Conservation (phyloP, 352 stramenopile species). For the Phytophthora pinifolia region DNA sequence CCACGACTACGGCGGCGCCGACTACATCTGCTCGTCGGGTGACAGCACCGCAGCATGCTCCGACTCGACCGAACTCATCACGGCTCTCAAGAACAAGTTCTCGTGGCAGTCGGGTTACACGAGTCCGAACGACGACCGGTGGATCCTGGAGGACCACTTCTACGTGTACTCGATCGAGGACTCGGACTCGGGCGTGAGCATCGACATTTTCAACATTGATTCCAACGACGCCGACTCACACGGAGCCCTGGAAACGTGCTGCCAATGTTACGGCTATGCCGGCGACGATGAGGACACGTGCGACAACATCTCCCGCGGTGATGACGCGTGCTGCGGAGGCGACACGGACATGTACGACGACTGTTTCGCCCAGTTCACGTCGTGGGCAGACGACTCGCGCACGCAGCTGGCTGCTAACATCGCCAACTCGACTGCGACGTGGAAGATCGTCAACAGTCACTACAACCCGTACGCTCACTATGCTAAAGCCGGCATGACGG, state of each 20-base stretch:
- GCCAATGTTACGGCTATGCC: conserved; percentile 60
- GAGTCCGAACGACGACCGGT: conserved; percentile 54
- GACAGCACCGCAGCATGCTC: conserved; percentile 31
- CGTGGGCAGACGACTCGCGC: conserved; percentile 48
- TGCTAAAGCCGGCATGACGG: conserved; percentile 21
- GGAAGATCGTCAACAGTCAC: conserved; percentile 71
- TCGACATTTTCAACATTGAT: conserved; percentile 67
- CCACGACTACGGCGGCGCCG: conserved; percentile 65
- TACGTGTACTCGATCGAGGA: conserved; percentile 54
- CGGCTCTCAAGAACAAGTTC: conserved; percentile 44
- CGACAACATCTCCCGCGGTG: conserved; percentile 42
- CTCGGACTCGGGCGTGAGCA: conserved; percentile 36
- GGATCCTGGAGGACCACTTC: conserved; percentile 54
- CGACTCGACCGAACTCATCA: conserved; percentile 23
- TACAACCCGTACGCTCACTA: conserved; percentile 61
- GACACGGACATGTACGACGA: conserved; percentile 47
- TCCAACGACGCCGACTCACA: conserved; percentile 56
- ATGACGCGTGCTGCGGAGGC: conserved; percentile 40
- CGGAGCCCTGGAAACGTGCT: conserved; percentile 49
- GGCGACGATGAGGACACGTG: conserved; percentile 41
- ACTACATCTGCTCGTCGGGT: conserved; percentile 51
- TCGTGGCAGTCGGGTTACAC: conserved; percentile 46
- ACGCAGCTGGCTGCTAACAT: conserved; percentile 41
- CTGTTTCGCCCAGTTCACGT: conserved; percentile 39
- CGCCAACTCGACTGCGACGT: conserved; percentile 53